Conservation (phyloP, 108 stramenopile species). For the Aurantiochytrium sp. region DNA sequence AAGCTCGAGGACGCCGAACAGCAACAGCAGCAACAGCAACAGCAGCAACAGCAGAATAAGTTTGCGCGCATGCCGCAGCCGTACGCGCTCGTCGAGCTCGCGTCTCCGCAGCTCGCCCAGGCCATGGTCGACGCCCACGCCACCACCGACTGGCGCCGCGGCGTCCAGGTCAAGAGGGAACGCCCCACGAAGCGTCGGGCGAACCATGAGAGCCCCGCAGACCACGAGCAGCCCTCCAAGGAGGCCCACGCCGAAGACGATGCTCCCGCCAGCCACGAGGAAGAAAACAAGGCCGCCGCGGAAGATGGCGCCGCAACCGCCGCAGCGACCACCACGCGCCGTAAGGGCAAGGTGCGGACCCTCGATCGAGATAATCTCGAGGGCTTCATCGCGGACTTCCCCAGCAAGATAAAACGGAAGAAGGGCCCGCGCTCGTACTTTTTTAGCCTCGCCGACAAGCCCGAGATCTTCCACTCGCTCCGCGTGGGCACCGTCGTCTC, state of each 20-base stretch:
- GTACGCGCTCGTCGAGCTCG: conserved; percentile 1
- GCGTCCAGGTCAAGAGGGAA: neutral
- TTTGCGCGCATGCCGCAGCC: neutral
- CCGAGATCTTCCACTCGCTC: neutral
- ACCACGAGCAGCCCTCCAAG: neutral
- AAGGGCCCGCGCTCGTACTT: neutral
- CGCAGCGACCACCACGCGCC: neutral
- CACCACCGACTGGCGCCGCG: neutral
- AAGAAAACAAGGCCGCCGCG: neutral
- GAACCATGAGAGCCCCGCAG: neutral
- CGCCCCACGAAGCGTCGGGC: neutral
- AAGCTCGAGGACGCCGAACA: too few relatives aligned
- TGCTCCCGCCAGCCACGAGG: neutral
- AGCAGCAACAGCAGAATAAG: neutral
- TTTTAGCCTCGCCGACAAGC: conserved; percentile 1
- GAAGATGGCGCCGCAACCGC: neutral
- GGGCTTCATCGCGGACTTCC: neutral
- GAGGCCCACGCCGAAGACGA: neutral
- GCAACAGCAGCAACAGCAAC: neutral
- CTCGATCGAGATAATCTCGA: neutral
- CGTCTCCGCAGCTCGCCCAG: neutral
- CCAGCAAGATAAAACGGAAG: neutral
- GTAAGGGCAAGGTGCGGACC: neutral
- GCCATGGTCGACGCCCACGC: neutral
- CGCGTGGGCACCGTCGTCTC: neutral